Conservation (phyloP, 306 rosid species). For the Vigna nakashimae region DNA sequence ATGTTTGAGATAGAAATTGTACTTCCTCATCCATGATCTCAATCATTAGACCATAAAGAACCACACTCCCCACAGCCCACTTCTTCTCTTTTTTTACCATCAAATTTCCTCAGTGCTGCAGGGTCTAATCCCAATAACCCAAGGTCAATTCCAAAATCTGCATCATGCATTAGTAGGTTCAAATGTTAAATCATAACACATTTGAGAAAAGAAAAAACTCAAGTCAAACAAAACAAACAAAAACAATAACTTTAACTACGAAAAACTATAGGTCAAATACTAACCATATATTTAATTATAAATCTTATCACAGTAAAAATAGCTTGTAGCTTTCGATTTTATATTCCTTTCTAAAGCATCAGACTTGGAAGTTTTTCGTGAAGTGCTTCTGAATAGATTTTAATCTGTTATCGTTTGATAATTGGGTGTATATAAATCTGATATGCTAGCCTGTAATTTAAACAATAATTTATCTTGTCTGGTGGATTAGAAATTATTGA, state of each 20-base stretch:
- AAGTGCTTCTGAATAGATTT: not conserved
- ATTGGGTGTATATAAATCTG: not conserved
- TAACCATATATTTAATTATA: not conserved
- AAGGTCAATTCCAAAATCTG: constrained; percentile 6
- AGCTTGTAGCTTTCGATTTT: not conserved
- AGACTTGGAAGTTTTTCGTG: not conserved
- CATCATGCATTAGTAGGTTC: constrained; percentile 36
- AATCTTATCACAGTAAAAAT: not conserved
- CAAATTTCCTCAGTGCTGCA: constrained; percentile 39
- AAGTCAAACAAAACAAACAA: not conserved
- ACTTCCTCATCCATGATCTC: constrained; percentile 11
- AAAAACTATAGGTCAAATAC: not conserved
- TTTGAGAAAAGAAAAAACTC: not conserved
- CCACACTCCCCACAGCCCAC: constrained; percentile 37
- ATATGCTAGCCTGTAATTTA: not conserved
- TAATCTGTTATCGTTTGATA: not conserved
- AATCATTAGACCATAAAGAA: constrained; percentile 46
- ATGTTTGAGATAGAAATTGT: constrained; percentile 26
- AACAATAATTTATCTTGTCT: not conserved
- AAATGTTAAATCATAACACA: constrained; percentile 1
- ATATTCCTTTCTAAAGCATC: not conserved
- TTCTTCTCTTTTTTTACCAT: constrained; percentile 33
- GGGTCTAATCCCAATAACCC: constrained; percentile 32
- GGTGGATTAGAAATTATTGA: not conserved
- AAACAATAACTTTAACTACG: not conserved